Evolutionary conservation across 805 yeast species (phyloP), one percentile per base, ranked within the genome.

Genomic region (Peterozyma xylosa): DNA sequence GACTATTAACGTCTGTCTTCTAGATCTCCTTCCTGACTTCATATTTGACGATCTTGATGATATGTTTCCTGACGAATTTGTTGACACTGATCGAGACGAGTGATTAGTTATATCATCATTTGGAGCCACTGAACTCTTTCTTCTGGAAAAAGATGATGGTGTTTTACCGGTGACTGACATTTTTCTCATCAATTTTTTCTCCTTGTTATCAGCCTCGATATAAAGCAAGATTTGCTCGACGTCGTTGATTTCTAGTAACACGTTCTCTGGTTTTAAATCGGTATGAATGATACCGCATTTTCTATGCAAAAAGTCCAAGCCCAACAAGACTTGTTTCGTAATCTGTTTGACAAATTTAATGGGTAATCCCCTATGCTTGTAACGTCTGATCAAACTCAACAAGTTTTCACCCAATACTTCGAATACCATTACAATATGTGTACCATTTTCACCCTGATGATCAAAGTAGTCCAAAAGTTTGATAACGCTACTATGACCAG

Each of bases 381-480:
- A 90, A 45, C 90, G 72, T 50, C 86, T 76, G 46, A 91, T 88
- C 52, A 93, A 69, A 16, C 96, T 90, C 42, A 93, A 67, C 52
- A 93, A 62, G 58, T 89, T 91, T 62, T 93, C 99, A 16, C 99
- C 99, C 49, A 93, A 68, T 0, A 93, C 96, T 64, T 93, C 99
- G 61, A 93, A 93, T 1, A 91, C 97, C 98, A 93, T 93, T 46
- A 93, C 91, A 10, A 89, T 82, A 63, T 93, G 99, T 2, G 76
- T 72, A 1, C 99, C 99, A 62, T 93, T 88, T 5, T 87, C 89
- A 1, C 99, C 99, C 36, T 68, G 64, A 57, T 91, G 96, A 45
- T 80, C 77, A 59, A 93, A 93, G 47, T 85, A 78, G 62, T 93
- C 98, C 46, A 88, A 63, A 35, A 93, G 67, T 42, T 80, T 81